Conservation (phyloP, 768 basidiomycete genomes). For the Stropharia rugosoannulata region DNA sequence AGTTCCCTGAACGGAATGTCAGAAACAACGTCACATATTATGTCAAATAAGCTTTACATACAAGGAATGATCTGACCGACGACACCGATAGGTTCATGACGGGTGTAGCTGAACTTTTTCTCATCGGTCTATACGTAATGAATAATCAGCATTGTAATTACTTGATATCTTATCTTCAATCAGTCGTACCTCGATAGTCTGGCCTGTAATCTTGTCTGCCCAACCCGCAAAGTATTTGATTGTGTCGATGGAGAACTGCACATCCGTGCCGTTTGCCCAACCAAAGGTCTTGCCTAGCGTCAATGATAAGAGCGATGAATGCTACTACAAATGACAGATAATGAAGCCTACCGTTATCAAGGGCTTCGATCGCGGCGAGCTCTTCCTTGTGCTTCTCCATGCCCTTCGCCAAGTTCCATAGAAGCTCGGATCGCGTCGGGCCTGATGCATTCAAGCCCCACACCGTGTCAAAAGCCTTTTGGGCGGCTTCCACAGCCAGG, state of each 20-base stretch:
- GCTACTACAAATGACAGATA: neutral
- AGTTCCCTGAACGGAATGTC: neutral
- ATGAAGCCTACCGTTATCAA: conserved; percentile 76
- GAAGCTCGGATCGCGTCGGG: conserved; percentile 46
- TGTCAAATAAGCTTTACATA: conserved; percentile 22
- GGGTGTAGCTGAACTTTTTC: conserved; percentile 61
- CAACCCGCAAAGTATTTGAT: conserved; percentile 87
- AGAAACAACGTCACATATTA: neutral
- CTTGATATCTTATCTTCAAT: neutral
- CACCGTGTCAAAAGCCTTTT: conserved; percentile 51
- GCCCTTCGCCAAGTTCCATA: conserved; percentile 63
- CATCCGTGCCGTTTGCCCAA: conserved; percentile 48
- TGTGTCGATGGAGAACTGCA: conserved; percentile 43
- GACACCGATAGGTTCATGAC: conserved; percentile 65
- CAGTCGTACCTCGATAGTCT: conserved; percentile 59
- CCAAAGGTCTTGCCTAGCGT: conserved; percentile 54
- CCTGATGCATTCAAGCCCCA: conserved; percentile 75
- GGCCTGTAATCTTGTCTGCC: conserved; percentile 83
- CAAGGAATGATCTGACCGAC: conserved; percentile 62
- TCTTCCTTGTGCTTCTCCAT: conserved; percentile 63
- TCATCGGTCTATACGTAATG: conserved; percentile 40
- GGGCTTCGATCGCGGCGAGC: conserved; percentile 71
- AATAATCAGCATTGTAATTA: neutral
- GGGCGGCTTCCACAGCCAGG: conserved; percentile 66
- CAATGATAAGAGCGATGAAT: neutral